Evolutionary conservation across 164 flowering plant species (phyloP).

Genomic region (Tinospora cordifolia): DNA sequence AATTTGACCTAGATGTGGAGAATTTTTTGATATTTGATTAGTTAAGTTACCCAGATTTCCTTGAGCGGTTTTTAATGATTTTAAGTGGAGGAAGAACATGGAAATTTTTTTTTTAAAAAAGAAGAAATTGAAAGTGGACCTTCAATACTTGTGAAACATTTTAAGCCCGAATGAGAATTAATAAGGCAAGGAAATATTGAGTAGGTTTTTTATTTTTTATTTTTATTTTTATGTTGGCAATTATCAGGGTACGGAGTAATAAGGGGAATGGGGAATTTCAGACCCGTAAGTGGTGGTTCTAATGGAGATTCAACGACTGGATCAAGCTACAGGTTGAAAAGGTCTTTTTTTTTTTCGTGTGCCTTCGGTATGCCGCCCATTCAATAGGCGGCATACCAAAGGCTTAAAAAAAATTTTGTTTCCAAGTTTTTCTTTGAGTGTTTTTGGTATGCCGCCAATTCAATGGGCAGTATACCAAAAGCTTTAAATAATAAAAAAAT

Average conservation of each 20-base stretch:
- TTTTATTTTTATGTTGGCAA: neutral
- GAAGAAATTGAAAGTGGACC: neutral
- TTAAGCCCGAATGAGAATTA: neutral
- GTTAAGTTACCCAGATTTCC: neutral
- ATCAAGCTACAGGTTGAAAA: conserved; percentile 36
- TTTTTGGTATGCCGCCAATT: no score
- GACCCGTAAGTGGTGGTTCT: conserved; percentile 27
- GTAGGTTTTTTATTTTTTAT: neutral
- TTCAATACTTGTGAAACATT: neutral
- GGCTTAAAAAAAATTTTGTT: no score
- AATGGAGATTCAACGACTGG: conserved; percentile 29
- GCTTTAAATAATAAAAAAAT: no score
- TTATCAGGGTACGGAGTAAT: conserved; percentile 46
- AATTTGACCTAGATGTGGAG: no score
- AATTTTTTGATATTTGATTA: no score
- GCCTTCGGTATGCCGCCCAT: no score
- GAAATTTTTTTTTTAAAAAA: neutral
- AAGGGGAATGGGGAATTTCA: conserved; percentile 45
- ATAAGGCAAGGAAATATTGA: no score
- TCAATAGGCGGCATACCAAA: no score
- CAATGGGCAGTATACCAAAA: no score
- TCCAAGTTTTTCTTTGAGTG: no score
- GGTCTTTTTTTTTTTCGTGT: no score
- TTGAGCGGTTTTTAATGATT: neutral
- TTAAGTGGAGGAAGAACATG: neutral